These are phyloP conservation scores for Lichtheimia ornata DNA, from an alignment of 371 early-diverging fungal species.

Conservation along the genomic window DNA sequence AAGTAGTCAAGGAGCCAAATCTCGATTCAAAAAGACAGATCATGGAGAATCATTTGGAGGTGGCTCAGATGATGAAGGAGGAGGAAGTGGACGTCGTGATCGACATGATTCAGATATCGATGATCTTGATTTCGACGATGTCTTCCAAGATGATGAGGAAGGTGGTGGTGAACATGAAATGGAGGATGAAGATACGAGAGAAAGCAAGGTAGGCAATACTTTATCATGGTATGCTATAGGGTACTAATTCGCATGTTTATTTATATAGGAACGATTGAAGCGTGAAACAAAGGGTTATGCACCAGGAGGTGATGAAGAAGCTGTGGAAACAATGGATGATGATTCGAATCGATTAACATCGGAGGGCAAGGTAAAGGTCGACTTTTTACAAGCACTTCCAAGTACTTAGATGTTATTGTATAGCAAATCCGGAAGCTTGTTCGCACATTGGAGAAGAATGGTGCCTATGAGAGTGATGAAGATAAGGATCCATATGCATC, in stretches of 20 bases:
- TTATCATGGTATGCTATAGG: no score
- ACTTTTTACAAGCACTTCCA: not conserved
- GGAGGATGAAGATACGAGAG: slow-evolving; percentile 66
- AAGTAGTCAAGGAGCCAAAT: slow-evolving; percentile 9
- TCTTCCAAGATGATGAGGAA: slow-evolving; percentile 79
- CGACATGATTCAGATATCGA: slow-evolving; percentile 51
- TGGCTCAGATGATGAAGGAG: slow-evolving; percentile 11
- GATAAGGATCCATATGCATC: slow-evolving; percentile 73
- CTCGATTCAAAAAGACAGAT: slow-evolving; percentile 34
- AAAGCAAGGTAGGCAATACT: slow-evolving; percentile 35
- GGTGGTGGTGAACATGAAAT: slow-evolving; percentile 66
- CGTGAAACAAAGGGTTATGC: slow-evolving; percentile 40
- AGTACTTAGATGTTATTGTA: not conserved
- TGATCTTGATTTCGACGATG: slow-evolving; percentile 54
- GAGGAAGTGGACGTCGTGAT: not conserved
- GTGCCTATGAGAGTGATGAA: slow-evolving; percentile 74
- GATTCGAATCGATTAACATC: slow-evolving; percentile 30
- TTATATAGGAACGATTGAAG: slow-evolving; percentile 33
- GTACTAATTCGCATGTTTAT: no score
- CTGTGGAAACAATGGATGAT: slow-evolving; percentile 26
- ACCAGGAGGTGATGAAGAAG: slow-evolving; percentile 27
- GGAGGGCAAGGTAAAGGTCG: slow-evolving; percentile 44
- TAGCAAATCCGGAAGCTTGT: slow-evolving; percentile 75
- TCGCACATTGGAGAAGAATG: slow-evolving; percentile 70
- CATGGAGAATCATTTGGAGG: slow-evolving; percentile 16